Base-by-base conservation (phyloP, 805 yeast species). In the Ogataea nakhonphanomensis region DNA sequence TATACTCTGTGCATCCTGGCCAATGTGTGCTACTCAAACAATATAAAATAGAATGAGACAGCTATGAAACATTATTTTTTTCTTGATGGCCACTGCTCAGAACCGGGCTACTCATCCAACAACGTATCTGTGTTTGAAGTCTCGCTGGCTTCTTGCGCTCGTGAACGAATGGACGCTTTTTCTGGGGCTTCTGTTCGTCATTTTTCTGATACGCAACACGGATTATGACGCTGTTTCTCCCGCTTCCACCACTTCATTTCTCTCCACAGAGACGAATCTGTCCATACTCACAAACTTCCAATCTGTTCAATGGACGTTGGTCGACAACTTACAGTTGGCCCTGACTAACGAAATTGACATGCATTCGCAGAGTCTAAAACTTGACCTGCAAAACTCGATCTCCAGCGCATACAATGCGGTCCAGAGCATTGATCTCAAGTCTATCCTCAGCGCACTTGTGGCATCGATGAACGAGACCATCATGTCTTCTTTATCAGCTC, bases 21-120 rank as follows among this genome's bases (percentile, higher is more conserved):
- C 96, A 90, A 57, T 91, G 98, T 63, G 76, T 83, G 28, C 66
- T 88, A 45, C 66, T 85, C 40, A 48, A 48, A 37, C 48, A 52
- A 39, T 51, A 51, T 30, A 42, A 37, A 31, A 37, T 47, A 13
- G 39, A 37, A 25, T 38, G 37, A 38, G 33, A 38, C 42, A 27
- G 11, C 13, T 12, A 5, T 38, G 42, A 38, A 38, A 38, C 42
- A 33, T 9, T 13, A 28, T 27, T 28, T 26, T 27, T 23, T 35
- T 30, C 20, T 40, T 41, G 24, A 35, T 39, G 34, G 39, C 39
- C 20, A 51, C 55, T 4, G 48, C 51, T n/a, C 49, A 48, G 30
- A 55, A 55, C 38, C 29, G 59, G 35, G 36, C 55, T 2, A 39
- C 46, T 3, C 38, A 36, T 20, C 44, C 48, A 5, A 55, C 59